These are phyloP conservation scores for Ogataea glucozyma DNA, from an alignment of 805 yeast genomes.

Conservation along the genomic window DNA sequence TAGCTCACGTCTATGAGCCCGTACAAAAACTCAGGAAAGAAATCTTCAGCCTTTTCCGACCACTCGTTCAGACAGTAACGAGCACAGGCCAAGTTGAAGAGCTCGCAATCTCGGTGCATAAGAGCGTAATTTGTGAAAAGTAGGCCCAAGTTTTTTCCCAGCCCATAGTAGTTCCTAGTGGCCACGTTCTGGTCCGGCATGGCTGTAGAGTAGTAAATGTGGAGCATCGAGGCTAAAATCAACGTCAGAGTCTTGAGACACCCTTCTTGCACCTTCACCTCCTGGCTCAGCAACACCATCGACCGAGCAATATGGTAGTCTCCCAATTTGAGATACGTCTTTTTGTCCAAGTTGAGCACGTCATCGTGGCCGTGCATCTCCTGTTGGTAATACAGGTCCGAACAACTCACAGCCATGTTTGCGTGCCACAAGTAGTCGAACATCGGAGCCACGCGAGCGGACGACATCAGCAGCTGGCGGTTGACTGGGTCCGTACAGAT, in stretches of 20 bases:
- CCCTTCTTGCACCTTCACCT: conserved; percentile 20
- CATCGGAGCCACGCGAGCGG: conserved; percentile 12
- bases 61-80: conserved; percentile 26
- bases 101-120: conserved; percentile 10
- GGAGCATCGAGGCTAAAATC: conserved; percentile 21
- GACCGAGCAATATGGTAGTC: conserved; percentile 27
- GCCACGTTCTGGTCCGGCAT: conserved; percentile 22
- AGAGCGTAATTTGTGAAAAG: conserved; percentile 21
- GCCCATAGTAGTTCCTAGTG: conserved; percentile 20
- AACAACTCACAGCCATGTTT: conserved; percentile 19
- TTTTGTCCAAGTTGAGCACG: conserved; percentile 19
- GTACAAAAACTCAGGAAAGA: conserved; percentile 28
- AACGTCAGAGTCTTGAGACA: conserved; percentile 20
- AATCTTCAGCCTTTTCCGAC: conserved; percentile 19
- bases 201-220: conserved; percentile 24
- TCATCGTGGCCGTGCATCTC: conserved; percentile 23
- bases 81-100: conserved; percentile 24
- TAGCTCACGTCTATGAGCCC: conserved; percentile 22
- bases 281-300: conserved; percentile 21
- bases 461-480: conserved; percentile 14
- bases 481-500: conserved; percentile 19
- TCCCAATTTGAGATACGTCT: conserved; percentile 22
- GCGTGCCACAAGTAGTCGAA: conserved; percentile 26
- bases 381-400: conserved; percentile 27
- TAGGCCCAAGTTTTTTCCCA: conserved; percentile 23